phyloP scores from a whole-genome alignment of 106 monocot genomes.

The Allium fistulosum region DNA sequence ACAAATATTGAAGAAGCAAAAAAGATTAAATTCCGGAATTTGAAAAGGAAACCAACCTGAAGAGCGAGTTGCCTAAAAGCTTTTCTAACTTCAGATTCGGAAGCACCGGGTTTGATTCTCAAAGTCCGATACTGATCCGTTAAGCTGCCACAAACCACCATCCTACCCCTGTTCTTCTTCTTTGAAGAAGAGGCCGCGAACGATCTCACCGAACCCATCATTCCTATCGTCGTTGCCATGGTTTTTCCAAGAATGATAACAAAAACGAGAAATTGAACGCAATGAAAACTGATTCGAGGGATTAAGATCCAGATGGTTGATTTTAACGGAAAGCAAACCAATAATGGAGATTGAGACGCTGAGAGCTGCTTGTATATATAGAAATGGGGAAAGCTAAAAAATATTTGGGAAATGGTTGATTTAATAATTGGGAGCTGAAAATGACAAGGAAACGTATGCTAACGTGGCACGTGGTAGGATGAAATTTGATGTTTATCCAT shows the following conservation, averaged over 20 bases:
- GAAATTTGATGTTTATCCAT: background rate
- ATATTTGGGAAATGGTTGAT: no score
- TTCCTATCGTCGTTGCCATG: slow-evolving; percentile 21
- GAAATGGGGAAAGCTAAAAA: background rate
- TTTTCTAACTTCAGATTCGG: slow-evolving; percentile 74
- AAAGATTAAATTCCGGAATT: no score
- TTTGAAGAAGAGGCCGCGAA: background rate
- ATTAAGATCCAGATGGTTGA: no score
- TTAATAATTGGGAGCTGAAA: background rate
- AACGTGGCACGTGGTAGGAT: slow-evolving; percentile 10
- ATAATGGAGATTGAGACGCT: background rate
- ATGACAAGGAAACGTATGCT: background rate
- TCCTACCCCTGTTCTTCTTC: background rate
- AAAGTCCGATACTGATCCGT: slow-evolving; percentile 57
- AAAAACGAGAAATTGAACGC: background rate
- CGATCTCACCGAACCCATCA: slow-evolving; percentile 1
- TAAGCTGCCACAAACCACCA: slow-evolving; percentile 17
- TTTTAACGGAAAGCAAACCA: background rate
- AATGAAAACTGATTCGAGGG: background rate
- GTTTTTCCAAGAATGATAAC: background rate
- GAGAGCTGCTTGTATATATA: background rate
- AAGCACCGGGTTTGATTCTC: slow-evolving; percentile 61
- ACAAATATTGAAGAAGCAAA: no score
- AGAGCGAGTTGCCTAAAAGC: slow-evolving; percentile 81
- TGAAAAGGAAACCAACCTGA: slow-evolving; percentile 26